These are phyloP conservation scores for Rosa persica DNA, from an alignment of 306 rosid species.

Conservation along the genomic window DNA sequence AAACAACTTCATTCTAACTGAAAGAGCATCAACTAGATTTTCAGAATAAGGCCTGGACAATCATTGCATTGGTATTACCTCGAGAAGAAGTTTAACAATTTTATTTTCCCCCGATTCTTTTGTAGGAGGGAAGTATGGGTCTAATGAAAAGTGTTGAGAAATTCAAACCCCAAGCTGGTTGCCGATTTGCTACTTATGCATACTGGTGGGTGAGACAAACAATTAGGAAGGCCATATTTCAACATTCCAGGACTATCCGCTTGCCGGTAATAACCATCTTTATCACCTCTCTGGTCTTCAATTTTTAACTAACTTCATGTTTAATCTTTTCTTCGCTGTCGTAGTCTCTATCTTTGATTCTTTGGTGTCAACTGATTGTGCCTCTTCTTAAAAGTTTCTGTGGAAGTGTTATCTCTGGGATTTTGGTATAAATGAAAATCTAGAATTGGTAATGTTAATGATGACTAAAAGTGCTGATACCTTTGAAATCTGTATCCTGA, in stretches of 20 bases:
- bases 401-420: neutral
- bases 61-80: neutral
- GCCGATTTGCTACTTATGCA: conserved; percentile 83
- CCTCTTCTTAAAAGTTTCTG: neutral
- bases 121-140: conserved; percentile 88
- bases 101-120: conserved; percentile 28
- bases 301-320: neutral
- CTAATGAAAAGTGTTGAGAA: conserved; percentile 81
- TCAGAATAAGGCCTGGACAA: neutral
- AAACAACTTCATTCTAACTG: neutral
- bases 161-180: conserved; percentile 83
- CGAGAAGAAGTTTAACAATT: conserved; percentile 13
- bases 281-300: neutral
- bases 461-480: neutral
- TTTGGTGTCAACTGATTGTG: neutral
- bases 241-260: conserved; percentile 82
- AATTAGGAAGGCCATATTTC: conserved; percentile 68
- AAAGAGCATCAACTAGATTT: neutral
- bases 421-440: conserved; percentile 15
- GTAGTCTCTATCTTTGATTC: neutral
- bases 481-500: neutral
- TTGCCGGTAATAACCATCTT: conserved; percentile 52
- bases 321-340: neutral
- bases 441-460: neutral
- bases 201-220: conserved; percentile 88